These are phyloP conservation scores for Epicoccum nigrum DNA, from an alignment of 2,329 filamentous ascomycete species.

Conservation along the genomic window DNA sequence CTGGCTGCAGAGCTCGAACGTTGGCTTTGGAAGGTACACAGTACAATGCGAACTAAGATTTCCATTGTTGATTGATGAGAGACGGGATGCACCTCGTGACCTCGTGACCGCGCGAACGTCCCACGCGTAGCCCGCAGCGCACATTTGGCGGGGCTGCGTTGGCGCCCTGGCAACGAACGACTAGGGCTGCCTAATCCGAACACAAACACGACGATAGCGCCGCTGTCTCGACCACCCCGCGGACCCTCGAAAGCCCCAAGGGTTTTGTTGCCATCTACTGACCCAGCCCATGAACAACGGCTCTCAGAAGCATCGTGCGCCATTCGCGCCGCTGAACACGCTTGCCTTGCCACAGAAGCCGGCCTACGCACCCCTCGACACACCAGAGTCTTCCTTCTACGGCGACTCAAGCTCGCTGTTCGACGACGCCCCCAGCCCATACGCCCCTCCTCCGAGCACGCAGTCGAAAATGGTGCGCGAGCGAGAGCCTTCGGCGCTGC, in stretches of 20 bases:
- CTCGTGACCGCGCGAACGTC: constrained; percentile 20
- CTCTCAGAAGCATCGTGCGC: constrained; percentile 38
- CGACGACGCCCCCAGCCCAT: constrained; percentile 31
- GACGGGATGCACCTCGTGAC: no score
- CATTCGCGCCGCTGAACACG: constrained; percentile 43
- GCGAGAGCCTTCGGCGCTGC: constrained; percentile 53
- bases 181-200: constrained; percentile 9
- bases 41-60: no score
- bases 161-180: constrained; percentile 15
- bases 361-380: constrained; percentile 20
- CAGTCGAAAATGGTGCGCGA: constrained; percentile 57
- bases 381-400: constrained; percentile 17
- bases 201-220: constrained; percentile 20
- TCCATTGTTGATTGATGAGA: not conserved
- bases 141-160: constrained; percentile 6
- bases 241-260: not conserved
- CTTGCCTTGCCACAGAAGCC: constrained; percentile 43
- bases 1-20: not conserved
- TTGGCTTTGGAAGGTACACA: not conserved
- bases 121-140: constrained; percentile 1
- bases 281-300: constrained; percentile 31
- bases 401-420: constrained; percentile 47
- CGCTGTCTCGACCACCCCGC: not conserved
- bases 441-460: constrained; percentile 10
- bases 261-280: not conserved